Conservation (phyloP, 202 grass and related monocot genomes). For the Brachypodium distachyon region DNA sequence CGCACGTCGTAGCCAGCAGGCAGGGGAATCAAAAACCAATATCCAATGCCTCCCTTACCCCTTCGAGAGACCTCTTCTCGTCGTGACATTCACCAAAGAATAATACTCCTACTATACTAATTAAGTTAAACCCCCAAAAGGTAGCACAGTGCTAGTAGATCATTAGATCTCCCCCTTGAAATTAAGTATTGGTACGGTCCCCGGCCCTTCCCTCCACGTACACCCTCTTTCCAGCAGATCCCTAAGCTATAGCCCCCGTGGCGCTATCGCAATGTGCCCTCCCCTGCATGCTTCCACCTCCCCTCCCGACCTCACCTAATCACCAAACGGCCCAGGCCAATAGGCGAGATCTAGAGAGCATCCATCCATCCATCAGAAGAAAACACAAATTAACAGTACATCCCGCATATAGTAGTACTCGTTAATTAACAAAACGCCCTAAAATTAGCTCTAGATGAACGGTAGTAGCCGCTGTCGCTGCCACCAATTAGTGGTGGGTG, state of each 20-base stretch:
- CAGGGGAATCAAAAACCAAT: background rate
- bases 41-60: background rate
- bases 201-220: constrained; percentile 22
- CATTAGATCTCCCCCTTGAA: background rate
- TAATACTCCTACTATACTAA: too few relatives aligned
- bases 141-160: background rate
- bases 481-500: constrained; percentile 19
- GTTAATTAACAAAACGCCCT: background rate
- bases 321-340: background rate
- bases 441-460: background rate
- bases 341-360: background rate
- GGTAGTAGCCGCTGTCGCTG: background rate
- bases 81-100: constrained; percentile 20
- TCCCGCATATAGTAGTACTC: too few relatives aligned
- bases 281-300: background rate
- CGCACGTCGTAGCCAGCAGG: background rate
- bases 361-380: too few relatives aligned
- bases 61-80: constrained; percentile 39
- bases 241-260: constrained; percentile 1
- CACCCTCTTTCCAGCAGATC: background rate
- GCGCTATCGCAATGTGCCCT: background rate
- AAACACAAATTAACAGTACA: too few relatives aligned
- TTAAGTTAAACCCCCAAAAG: too few relatives aligned
- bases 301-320: background rate
- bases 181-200: constrained; percentile 30